phyloP scores from a whole-genome alignment of 78 protist species.

The Isochrysis galbana region DNA sequence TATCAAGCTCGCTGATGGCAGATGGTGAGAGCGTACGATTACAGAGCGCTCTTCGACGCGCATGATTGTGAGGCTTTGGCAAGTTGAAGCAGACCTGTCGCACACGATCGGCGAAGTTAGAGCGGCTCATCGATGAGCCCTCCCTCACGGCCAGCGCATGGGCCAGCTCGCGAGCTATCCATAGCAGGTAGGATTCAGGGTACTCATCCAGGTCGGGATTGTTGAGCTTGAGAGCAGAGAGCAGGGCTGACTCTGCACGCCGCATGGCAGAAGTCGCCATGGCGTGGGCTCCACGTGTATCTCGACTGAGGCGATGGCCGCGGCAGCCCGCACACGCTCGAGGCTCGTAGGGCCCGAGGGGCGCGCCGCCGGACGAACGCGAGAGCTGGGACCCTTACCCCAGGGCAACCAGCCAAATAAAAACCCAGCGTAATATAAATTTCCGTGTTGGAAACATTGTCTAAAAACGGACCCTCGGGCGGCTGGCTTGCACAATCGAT shows the following conservation, averaged over 20 bases:
- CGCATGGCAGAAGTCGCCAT: too few species aligned
- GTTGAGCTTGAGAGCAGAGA: not conserved
- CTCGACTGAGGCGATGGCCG: too few species aligned
- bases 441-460: too few species aligned
- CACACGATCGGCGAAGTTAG: not conserved
- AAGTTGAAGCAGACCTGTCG: not conserved
- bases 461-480: too few species aligned
- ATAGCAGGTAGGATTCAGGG: not conserved
- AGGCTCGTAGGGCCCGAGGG: too few species aligned
- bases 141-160: not conserved
- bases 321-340: too few species aligned
- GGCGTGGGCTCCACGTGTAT: too few species aligned
- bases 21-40: not conserved
- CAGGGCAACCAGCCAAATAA: too few species aligned
- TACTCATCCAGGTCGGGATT: not conserved
- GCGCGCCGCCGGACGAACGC: too few species aligned
- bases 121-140: not conserved
- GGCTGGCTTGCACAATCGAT: too few species aligned
- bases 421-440: too few species aligned
- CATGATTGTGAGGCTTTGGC: not conserved
- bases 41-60: not conserved
- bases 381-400: too few species aligned
- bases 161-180: not conserved
- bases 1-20: not conserved
- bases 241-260: not conserved